Base-by-base conservation (phyloP, 2,329 filamentous ascomycete species). In the Fusarium sulawesiense region DNA sequence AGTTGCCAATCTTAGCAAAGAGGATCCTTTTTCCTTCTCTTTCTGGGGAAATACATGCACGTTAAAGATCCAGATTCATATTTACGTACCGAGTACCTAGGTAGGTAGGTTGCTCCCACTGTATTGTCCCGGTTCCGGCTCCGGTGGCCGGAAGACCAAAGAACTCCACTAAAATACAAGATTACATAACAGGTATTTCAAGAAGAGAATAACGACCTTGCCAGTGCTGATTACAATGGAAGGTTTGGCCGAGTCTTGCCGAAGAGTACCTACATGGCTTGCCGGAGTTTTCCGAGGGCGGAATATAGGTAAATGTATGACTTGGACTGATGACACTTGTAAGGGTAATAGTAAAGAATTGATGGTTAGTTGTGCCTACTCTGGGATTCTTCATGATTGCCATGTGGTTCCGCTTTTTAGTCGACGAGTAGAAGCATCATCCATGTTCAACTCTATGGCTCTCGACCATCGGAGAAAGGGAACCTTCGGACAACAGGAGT, bases 41-140 rank as follows among this genome's bases (percentile, higher is more conserved):
- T 66, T 68, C 68, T 71, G 67, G 67, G 67, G 63, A 71, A 68
- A 50, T 48, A 59, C 44, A 51, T 70, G 23, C 62, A 68, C 42
- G 45, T 53, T 55, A 46, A 20, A 56, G 49, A 48, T 42, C 21
- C 21, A 32, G 53, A 56, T 48, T 49, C 30, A 56, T 45, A 51
- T 55, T 34, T 34, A 16, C 41, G 21, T 46, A 30, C 29, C 29
- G 12, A 29, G 21, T 46, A 30, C 29, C 29, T 23, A 23, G 21
- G 21, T 23, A 23, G 21, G 21, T 30, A 46, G 44, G 21, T 46
- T 27, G 25, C 18, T 46, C 27, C 25, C 27, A 18, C 23, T 21
- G 12, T 25, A 25, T 14, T 34, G 37, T 60, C 50, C 65, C 66
- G 65, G 66, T 54, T 59, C 66, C 66, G 65, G 66, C 47, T 47